phyloP scores from a whole-genome alignment of 352 stramenopile genomes.

The Phytophthora pisi region DNA sequence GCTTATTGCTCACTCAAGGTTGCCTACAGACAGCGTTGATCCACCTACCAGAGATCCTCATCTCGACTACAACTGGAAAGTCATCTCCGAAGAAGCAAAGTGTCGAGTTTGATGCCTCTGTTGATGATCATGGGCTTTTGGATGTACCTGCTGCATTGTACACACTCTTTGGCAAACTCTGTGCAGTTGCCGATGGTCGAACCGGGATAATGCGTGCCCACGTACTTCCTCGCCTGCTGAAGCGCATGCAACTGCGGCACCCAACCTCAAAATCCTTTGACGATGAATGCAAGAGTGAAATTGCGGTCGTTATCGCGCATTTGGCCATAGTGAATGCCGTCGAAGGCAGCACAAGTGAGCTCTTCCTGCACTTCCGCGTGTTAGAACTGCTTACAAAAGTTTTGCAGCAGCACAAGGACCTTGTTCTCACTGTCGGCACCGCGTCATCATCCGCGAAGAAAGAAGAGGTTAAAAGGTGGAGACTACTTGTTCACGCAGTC shows the following conservation, averaged over 20 bases:
- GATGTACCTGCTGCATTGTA: slow-evolving; percentile 68
- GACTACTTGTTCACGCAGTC: slow-evolving; percentile 52
- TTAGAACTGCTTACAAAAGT: slow-evolving; percentile 53
- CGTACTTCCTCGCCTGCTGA: slow-evolving; percentile 69
- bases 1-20: slow-evolving; percentile 54
- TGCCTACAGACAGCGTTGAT: slow-evolving; percentile 60
- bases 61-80: slow-evolving; percentile 8
- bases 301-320: slow-evolving; percentile 55
- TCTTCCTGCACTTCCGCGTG: slow-evolving; percentile 73
- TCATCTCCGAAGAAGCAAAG: slow-evolving; percentile 21
- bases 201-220: slow-evolving; percentile 65
- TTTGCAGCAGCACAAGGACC: slow-evolving; percentile 20
- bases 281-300: slow-evolving; percentile 68
- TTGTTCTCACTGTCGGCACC: slow-evolving; percentile 10
- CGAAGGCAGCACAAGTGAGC: slow-evolving; percentile 71
- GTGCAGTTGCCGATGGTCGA: slow-evolving; percentile 61
- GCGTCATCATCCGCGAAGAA: slow-evolving; percentile 15
- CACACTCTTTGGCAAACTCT: slow-evolving; percentile 68
- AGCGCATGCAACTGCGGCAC: slow-evolving; percentile 63
- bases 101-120: slow-evolving; percentile 37
- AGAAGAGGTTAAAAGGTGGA: slow-evolving; percentile 36
- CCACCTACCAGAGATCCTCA: slow-evolving; percentile 61
- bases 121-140: slow-evolving; percentile 53
- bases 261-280: slow-evolving; percentile 25
- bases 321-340: slow-evolving; percentile 60